These are phyloP conservation scores for Beauveria caledonica DNA, from an alignment of 2,329 filamentous ascomycete genomes.

Conservation along the genomic window DNA sequence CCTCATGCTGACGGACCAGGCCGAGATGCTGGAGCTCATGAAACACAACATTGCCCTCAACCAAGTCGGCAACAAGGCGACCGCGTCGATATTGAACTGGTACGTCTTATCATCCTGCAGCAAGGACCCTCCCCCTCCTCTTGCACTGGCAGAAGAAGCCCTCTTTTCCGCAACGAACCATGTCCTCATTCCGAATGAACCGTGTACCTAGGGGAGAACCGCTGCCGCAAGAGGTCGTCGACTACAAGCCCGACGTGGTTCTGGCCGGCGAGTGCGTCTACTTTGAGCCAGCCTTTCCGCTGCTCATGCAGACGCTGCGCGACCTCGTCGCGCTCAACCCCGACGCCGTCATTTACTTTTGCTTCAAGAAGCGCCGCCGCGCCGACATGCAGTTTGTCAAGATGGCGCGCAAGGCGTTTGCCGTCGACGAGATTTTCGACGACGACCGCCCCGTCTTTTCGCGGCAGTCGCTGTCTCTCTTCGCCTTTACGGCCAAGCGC, in stretches of 20 bases:
- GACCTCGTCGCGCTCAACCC: constrained; percentile 68
- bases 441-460: constrained; percentile 50
- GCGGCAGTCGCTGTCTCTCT: constrained; percentile 52
- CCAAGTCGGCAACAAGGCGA: constrained; percentile 52
- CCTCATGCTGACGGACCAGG: constrained; percentile 78
- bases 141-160: background rate
- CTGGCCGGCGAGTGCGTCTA: constrained; percentile 97
- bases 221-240: constrained; percentile 42
- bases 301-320: constrained; percentile 70
- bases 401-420: constrained; percentile 58
- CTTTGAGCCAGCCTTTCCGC: constrained; percentile 89
- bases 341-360: constrained; percentile 62
- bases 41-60: constrained; percentile 81
- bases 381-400: constrained; percentile 72
- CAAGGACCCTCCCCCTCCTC: background rate
- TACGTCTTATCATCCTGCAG: constrained; percentile 20
- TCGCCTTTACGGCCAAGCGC: constrained; percentile 41
- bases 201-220: constrained; percentile 46
- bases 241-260: constrained; percentile 64
- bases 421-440: constrained; percentile 53
- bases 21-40: constrained; percentile 80
- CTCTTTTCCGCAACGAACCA: background rate
- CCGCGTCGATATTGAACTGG: constrained; percentile 74
- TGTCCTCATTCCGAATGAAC: background rate
- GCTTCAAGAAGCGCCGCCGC: constrained; percentile 86